Base-by-base conservation (phyloP, 2,329 filamentous ascomycete genomes). In the Fusarium nematophilum region DNA sequence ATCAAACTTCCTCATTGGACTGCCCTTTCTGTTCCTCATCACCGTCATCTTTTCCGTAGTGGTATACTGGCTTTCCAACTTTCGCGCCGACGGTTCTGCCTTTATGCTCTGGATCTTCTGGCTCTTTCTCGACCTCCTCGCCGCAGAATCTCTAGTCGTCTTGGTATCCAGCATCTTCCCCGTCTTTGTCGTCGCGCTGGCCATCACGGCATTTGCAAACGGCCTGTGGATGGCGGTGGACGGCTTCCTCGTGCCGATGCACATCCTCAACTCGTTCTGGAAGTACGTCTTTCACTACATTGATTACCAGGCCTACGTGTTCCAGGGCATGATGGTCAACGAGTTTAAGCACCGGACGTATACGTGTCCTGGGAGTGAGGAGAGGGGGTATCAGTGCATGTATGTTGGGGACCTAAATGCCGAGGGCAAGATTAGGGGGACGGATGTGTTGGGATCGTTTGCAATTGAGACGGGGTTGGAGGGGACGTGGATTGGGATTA, bases 241-340 rank as follows among this genome's bases (percentile, higher is more conserved):
- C 49, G 91, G 91, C 1, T 95, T 95, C 76, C 81, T 95, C 71
- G 90, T 95, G 5, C 82, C 85, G 6, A 85, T 87, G 7, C 83
- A 78, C 3, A 83, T 87, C 3, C 80, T 95, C 30, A 95, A 95
- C 73, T 84, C 84, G 3, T 96, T 96, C 67, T 95, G 89, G 87
- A 85, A 86, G 72, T 94, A 94, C 70, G 90, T 90, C 7, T 94
- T 94, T 68, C 89, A 93, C 70, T 94, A 92, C 73, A 92, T 92
- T 67, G 90, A 95, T 73, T 95, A 95, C 70, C 90, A 93, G 72
- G 83, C 79, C 29, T 95, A 92, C 66, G 91, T 95, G 6, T 95
- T 95, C 72, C 86, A 93, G 69, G 91, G 90, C 11, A 93, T 95
- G 91, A 93, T 95, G 90, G 87, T 93, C 43, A 95, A 94, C 70